These are phyloP conservation scores for Boechera retrofracta DNA, from an alignment of 345 rosid genomes.

Conservation along the genomic window DNA sequence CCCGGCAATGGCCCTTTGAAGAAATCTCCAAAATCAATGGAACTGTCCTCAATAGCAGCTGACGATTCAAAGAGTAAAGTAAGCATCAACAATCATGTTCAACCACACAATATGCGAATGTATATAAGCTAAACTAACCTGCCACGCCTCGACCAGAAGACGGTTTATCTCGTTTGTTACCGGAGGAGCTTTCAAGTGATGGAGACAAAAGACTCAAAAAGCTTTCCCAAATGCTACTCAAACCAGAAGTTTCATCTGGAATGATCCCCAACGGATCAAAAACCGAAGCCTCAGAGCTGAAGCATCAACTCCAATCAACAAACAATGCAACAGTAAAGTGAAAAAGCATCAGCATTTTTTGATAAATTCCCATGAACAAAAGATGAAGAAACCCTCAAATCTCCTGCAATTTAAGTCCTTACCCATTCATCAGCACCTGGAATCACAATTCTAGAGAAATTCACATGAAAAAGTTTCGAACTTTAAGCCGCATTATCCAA, in stretches of 20 bases:
- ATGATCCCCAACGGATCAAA: conserved; percentile 88
- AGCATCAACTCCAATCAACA: conserved; percentile 48
- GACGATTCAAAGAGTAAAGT: conserved; percentile 44
- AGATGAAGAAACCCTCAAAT: background rate
- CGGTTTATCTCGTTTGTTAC: conserved; percentile 65
- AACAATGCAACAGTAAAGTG: conserved; percentile 30
- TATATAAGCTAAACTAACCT: conserved; percentile 52
- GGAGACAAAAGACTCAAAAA: conserved; percentile 62
- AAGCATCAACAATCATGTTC: conserved; percentile 33
- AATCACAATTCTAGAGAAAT: background rate
- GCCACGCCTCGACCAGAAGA: conserved; percentile 83
- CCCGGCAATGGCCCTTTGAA: conserved; percentile 94
- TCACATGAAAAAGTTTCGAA: conserved; percentile 8
- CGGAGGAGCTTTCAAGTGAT: conserved; percentile 61
- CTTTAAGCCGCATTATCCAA: conserved; percentile 8
- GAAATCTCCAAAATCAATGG: conserved; percentile 97
- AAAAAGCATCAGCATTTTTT: conserved; percentile 29
- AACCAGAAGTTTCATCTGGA: conserved; percentile 54
- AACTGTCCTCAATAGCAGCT: conserved; percentile 99
- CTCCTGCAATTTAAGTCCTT: background rate
- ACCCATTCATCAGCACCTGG: background rate
- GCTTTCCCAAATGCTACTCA: conserved; percentile 63
- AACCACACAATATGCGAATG: conserved; percentile 10
- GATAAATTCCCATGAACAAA: conserved; percentile 2
- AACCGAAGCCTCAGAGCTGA: conserved; percentile 61